Evolutionary conservation across 352 stramenopile species (phyloP).

Genomic region (Globisporangium takayamanum): DNA sequence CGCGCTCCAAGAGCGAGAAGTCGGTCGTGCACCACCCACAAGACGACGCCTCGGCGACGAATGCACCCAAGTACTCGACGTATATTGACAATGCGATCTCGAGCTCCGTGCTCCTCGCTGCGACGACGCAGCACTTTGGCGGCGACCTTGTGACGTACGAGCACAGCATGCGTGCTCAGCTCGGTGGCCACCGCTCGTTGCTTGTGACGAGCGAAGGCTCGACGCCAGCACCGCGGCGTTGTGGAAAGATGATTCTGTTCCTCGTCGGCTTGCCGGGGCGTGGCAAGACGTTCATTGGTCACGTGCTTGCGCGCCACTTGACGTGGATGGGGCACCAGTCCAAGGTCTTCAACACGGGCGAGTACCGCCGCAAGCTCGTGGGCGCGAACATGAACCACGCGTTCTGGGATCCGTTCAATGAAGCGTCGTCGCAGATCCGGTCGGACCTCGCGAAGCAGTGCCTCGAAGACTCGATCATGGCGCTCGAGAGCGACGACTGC

Average conservation of each 20-base stretch:
- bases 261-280: constrained; percentile 68
- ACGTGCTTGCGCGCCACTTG: constrained; percentile 75
- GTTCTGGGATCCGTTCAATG: constrained; percentile 79
- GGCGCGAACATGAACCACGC: constrained; percentile 66
- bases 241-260: constrained; percentile 78
- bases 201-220: constrained; percentile 31
- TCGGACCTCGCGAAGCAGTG: constrained; percentile 61
- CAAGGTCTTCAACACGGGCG: constrained; percentile 76
- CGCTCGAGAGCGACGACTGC: constrained; percentile 59
- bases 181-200: constrained; percentile 66
- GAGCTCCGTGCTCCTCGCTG: constrained; percentile 66
- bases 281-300: constrained; percentile 83
- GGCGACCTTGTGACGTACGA: constrained; percentile 78
- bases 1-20: constrained; percentile 69
- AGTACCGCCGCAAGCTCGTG: constrained; percentile 68
- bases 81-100: constrained; percentile 61
- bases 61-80: constrained; percentile 63
- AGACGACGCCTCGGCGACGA: constrained; percentile 1
- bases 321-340: constrained; percentile 84
- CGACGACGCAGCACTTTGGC: constrained; percentile 82
- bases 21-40: constrained; percentile 21
- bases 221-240: constrained; percentile 31
- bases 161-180: constrained; percentile 59
- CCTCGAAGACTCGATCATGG: constrained; percentile 61
- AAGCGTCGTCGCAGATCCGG: constrained; percentile 61